phyloP scores from a whole-genome alignment of 2,329 filamentous ascomycete species.

The Aspergillus floridensis region DNA sequence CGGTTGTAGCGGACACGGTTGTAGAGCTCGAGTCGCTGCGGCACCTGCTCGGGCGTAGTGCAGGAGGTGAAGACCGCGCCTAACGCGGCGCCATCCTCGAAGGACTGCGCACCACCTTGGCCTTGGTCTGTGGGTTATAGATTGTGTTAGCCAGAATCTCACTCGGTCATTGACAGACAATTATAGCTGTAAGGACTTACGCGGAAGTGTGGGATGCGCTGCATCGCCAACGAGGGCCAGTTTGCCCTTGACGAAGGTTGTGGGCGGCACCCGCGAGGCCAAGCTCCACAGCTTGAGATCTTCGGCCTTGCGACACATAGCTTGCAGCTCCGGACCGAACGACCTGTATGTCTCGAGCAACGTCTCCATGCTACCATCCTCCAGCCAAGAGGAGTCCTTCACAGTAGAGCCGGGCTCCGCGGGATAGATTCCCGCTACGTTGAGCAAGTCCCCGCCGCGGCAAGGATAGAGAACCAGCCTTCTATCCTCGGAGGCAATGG shows the following conservation, averaged over 20 bases:
- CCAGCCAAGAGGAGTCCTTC: constrained; percentile 8
- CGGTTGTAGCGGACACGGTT: constrained; percentile 16
- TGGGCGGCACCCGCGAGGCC: constrained; percentile 11
- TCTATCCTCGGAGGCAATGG: constrained; percentile 15
- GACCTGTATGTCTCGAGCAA: constrained; percentile 8
- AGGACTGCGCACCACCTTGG: constrained; percentile 38
- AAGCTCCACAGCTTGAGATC: constrained; percentile 23
- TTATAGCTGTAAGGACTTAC: neutral
- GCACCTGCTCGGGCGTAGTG: constrained; percentile 8
- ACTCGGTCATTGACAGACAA: neutral
- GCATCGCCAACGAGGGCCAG: constrained; percentile 22
- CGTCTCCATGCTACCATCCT: constrained; percentile 5
- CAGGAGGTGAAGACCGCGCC: constrained; percentile 29
- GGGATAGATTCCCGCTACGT: constrained; percentile 15
- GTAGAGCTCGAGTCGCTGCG: constrained; percentile 18
- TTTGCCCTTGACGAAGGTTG: constrained; percentile 17
- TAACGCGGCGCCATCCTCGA: constrained; percentile 39
- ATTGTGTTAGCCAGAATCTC: constrained; percentile 7
- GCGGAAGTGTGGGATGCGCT: constrained; percentile 21
- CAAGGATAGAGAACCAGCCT: constrained; percentile 29
- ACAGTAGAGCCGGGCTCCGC: neutral
- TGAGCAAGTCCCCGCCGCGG: constrained; percentile 13
- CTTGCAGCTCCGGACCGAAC: constrained; percentile 13
- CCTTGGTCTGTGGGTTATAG: constrained; percentile 33
- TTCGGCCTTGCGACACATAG: constrained; percentile 17